These are phyloP conservation scores for Millerozyma acaciae DNA, from an alignment of 805 yeast species.

Conservation along the genomic window DNA sequence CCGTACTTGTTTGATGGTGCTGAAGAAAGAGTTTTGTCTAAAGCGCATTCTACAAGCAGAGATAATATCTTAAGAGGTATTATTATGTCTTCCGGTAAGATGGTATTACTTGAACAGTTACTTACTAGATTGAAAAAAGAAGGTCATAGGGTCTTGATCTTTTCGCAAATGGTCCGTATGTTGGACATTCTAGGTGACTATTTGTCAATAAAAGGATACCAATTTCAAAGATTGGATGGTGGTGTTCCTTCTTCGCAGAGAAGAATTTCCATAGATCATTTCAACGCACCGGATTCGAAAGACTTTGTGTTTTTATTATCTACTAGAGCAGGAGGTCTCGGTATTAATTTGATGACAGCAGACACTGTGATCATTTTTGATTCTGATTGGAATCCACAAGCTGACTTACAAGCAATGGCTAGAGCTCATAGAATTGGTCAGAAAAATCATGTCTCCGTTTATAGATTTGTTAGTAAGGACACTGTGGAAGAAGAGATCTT, in stretches of 20 bases:
- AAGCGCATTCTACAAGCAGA: conserved; percentile 59
- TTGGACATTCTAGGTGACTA: conserved; percentile 94
- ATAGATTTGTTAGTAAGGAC: conserved; percentile 95
- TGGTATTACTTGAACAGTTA: conserved; percentile 91
- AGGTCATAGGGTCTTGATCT: conserved; percentile 93
- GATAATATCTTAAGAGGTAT: conserved; percentile 84
- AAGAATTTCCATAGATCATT: conserved; percentile 92
- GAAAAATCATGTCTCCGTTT: conserved; percentile 95
- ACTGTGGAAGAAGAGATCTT: conserved; percentile 97
- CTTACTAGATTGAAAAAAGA: conserved; percentile 81
- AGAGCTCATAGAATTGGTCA: conserved; percentile 99
- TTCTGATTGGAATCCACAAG: conserved; percentile 99
- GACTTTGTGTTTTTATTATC: conserved; percentile 88
- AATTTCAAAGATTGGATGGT: conserved; percentile 93
- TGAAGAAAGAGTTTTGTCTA: conserved; percentile 72
- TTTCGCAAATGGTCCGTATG: conserved; percentile 96
- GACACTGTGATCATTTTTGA: conserved; percentile 97
- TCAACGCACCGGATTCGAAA: conserved; percentile 86
- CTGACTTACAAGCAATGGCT: conserved; percentile 99
- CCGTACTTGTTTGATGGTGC: conserved; percentile 94
- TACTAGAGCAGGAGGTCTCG: conserved; percentile 98
- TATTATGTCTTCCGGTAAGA: conserved; percentile 97
- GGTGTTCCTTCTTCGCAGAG: conserved; percentile 93
- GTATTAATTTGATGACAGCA: conserved; percentile 98
- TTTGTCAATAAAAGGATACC: conserved; percentile 77